Evolutionary conservation across 192 early-diverging fungal species (phyloP), one percentile per base, ranked within the genome.

Genomic region (Rhizophlyctis rosea): DNA sequence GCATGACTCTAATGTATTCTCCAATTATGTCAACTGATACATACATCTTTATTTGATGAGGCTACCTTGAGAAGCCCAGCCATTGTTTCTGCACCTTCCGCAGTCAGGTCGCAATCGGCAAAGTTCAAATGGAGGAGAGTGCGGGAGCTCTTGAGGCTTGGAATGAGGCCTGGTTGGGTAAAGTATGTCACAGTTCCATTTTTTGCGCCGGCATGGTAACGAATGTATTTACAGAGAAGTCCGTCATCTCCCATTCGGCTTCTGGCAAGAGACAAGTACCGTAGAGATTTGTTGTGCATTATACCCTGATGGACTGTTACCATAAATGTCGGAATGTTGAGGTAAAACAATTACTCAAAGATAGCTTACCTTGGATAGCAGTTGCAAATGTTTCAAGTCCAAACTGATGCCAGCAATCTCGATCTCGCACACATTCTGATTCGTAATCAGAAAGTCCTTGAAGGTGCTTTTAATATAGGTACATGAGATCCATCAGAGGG

Each of bases 181-280:
- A 62, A 55, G 28, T 11, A 27, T 13, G 32, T 23, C 7, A 4
- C 14, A 28, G 21, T 31, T 18, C 36, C 33, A 35, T 4, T 25
- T 13, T 14, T 54, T 1, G 16, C 16, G 29, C 13, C 2, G 29
- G 52, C 50, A 47, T 27, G 29, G 28, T 11, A 5, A 56, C 4
- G 32, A 32, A 0, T 34, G 18, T n/a, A 39, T 31, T 30, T 52
- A 75, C 73, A 47, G 31, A 65, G 66, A 18, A 75, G 59, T 18
- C 73, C 73, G 44, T 67, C 44, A 59, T 75, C 73, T 32, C 73
- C 73, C 25, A 75, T 75, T n/a, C 50, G 39, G 29, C 68, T 58
- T 35, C 73, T 57, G 13, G 73, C 73, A 11, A 75, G 47, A 2
- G 73, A 75, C 11, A 75, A 52, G 29, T 54, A 56, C 35, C 44